phyloP scores from a whole-genome alignment of 768 basidiomycete genomes.

The Kwoniella shandongensis region DNA sequence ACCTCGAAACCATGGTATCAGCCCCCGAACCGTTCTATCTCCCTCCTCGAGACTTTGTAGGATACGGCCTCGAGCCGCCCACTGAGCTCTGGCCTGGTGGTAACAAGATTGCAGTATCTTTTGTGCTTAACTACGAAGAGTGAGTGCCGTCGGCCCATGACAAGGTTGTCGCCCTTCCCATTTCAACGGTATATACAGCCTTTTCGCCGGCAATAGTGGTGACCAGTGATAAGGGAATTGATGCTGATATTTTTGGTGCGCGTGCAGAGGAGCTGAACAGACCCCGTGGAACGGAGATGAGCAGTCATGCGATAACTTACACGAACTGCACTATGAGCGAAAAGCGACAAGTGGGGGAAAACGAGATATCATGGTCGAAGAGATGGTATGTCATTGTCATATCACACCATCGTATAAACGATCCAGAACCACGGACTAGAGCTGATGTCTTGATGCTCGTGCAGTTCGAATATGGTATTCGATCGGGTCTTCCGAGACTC shows the following conservation, averaged over 20 bases:
- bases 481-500: slow-evolving; percentile 33
- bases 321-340: slow-evolving; percentile 34
- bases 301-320: slow-evolving; percentile 20
- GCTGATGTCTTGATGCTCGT: not conserved
- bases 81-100: slow-evolving; percentile 31
- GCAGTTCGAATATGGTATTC: slow-evolving; percentile 39
- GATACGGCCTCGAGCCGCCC: slow-evolving; percentile 29
- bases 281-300: slow-evolving; percentile 42
- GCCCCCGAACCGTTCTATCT: slow-evolving; percentile 1
- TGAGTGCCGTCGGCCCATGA: slow-evolving; percentile 12
- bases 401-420: no score
- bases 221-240: no score
- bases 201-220: no score
- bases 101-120: slow-evolving; percentile 37
- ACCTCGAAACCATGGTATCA: no score
- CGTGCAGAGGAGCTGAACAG: slow-evolving; percentile 25
- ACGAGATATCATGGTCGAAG: slow-evolving; percentile 32
- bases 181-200: no score
- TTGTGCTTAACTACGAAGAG: slow-evolving; percentile 39
- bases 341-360: slow-evolving; percentile 19
- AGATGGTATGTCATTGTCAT: slow-evolving; percentile 24
- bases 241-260: not conserved
- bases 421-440: not conserved
- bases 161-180: no score
- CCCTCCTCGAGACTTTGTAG: slow-evolving; percentile 37